Conservation (phyloP, 75 land plant species). For the Sequoiadendron giganteum region DNA sequence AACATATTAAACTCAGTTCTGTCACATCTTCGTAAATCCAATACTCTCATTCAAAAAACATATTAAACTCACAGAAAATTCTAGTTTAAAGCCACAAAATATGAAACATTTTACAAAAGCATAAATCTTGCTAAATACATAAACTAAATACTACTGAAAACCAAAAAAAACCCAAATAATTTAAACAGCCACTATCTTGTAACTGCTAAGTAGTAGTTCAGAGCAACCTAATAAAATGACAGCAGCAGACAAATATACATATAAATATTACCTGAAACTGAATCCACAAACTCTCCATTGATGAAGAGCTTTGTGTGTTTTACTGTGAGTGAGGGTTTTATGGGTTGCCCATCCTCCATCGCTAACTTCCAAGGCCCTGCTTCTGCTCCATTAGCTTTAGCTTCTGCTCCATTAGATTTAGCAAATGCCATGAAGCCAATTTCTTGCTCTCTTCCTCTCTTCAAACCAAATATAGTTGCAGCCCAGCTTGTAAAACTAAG, state of each 20-base stretch:
- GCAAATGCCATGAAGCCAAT: background rate
- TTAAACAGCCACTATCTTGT: no score
- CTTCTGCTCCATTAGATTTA: background rate
- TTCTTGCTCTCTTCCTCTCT: background rate
- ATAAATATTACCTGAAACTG: conserved; percentile 54
- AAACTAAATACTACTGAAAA: no score
- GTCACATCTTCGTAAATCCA: no score
- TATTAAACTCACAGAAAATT: no score
- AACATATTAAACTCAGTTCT: no score
- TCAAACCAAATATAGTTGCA: background rate
- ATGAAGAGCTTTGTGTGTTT: conserved; percentile 78
- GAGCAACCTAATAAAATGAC: no score
- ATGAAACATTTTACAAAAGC: no score
- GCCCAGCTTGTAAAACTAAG: background rate
- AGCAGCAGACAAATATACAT: background rate
- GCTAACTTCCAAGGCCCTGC: background rate
- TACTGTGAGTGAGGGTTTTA: background rate
- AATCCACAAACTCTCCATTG: conserved; percentile 71
- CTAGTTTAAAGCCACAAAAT: no score
- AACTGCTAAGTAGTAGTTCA: no score
- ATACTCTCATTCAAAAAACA: no score
- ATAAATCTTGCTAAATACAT: no score
- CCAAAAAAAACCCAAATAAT: no score
- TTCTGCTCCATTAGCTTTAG: background rate
- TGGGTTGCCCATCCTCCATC: background rate